Conservation (phyloP, 495 filamentous ascomycete species). For the Neurospora tetrasperma region DNA sequence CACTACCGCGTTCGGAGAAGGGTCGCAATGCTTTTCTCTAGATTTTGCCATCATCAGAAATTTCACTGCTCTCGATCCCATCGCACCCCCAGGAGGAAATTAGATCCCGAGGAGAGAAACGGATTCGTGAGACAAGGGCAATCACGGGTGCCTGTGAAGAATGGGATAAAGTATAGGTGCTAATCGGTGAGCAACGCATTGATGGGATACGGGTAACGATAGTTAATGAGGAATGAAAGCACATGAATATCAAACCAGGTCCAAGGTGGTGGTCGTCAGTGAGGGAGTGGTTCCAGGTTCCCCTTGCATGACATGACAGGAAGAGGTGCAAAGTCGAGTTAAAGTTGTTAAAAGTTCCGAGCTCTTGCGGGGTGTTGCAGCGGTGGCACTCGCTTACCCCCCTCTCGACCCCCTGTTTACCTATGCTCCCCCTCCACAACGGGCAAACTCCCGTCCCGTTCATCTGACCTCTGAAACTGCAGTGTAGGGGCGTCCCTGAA, state of each 20-base stretch:
- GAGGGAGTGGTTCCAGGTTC: neutral
- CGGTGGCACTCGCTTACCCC: neutral
- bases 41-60: neutral
- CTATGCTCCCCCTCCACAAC: neutral
- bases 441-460: neutral
- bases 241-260: neutral
- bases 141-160: neutral
- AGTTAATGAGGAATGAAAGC: neutral
- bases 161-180: neutral
- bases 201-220: neutral
- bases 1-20: slow-evolving; percentile 7
- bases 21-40: slow-evolving; percentile 7
- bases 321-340: neutral
- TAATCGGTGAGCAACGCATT: neutral
- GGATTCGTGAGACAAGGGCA: neutral
- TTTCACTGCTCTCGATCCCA: slow-evolving; percentile 14
- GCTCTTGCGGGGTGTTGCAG: neutral
- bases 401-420: neutral
- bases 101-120: neutral
- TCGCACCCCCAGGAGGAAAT: neutral
- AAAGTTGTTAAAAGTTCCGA: neutral
- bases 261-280: neutral
- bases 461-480: neutral
- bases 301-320: neutral
- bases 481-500: neutral